Conservation (phyloP, 257 asterid genomes). For the Catharanthus roseus region DNA sequence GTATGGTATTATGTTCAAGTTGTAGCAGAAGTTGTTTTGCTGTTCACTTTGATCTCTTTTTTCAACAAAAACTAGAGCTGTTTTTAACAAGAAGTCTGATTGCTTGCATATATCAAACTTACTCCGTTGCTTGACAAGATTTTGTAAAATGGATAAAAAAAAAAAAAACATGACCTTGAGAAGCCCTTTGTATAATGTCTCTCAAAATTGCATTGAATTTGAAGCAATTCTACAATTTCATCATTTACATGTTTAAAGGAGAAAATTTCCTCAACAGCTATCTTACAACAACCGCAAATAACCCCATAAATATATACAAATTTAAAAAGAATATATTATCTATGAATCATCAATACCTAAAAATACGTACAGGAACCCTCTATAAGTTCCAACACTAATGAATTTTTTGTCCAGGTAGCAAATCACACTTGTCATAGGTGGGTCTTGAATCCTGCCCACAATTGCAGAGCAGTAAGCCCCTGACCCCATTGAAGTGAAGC, state of each 20-base stretch:
- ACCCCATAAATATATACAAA: slow-evolving; percentile 15
- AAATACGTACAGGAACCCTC: slow-evolving; percentile 1
- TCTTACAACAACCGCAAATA: slow-evolving; percentile 15
- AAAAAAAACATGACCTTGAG: too few relatives aligned
- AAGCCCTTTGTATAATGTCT: too few relatives aligned
- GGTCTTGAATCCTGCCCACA: slow-evolving; percentile 5
- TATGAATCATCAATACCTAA: not conserved
- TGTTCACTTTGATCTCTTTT: too few relatives aligned
- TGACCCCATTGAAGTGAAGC: slow-evolving; percentile 1
- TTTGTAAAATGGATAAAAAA: too few relatives aligned
- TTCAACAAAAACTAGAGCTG: too few relatives aligned
- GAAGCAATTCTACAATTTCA: not conserved
- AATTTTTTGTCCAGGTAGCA: slow-evolving; percentile 4
- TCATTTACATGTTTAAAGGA: slow-evolving; percentile 10
- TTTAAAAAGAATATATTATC: slow-evolving; percentile 3
- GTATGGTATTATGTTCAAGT: too few relatives aligned
- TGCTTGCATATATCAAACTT: too few relatives aligned
- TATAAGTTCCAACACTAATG: not conserved
- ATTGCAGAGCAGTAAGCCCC: not conserved
- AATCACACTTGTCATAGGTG: not conserved
- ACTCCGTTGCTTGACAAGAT: too few relatives aligned
- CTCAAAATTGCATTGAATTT: too few relatives aligned
- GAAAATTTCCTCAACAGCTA: slow-evolving; percentile 15
- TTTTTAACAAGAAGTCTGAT: too few relatives aligned
- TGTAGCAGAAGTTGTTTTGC: too few relatives aligned